A percentile compares a stretch with the other conserved stretches of the same genome.
phyloP scores from a whole-genome alignment of 805 yeast genomes.

The Maudiozyma turicensis region DNA sequence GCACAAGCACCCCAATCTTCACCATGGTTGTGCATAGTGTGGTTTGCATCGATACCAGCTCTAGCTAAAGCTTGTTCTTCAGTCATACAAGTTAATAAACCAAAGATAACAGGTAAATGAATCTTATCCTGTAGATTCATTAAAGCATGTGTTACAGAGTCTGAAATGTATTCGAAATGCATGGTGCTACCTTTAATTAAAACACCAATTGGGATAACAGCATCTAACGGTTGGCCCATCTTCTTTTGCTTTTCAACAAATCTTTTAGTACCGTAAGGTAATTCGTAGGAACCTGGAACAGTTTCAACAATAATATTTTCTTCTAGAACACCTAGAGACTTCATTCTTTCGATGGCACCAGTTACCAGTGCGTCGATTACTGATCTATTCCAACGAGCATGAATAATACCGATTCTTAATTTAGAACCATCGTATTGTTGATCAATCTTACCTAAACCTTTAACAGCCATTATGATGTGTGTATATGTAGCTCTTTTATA shows the following conservation, averaged over 20 bases:
- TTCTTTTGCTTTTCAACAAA: slow-evolving; percentile 37
- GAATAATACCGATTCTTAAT: slow-evolving; percentile 75
- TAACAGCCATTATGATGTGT: slow-evolving; percentile 50
- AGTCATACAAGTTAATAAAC: slow-evolving; percentile 85
- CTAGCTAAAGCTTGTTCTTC: slow-evolving; percentile 90
- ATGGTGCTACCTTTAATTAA: slow-evolving; percentile 93
- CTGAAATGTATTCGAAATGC: slow-evolving; percentile 98
- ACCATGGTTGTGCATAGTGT: slow-evolving; percentile 83
- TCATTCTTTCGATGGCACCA: slow-evolving; percentile 60
- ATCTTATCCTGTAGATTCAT: slow-evolving; percentile 71
- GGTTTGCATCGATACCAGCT: slow-evolving; percentile 71
- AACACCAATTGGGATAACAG: slow-evolving; percentile 87
- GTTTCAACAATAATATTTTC: slow-evolving; percentile 72
- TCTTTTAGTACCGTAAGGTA: slow-evolving; percentile 70
- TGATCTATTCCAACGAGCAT: slow-evolving; percentile 87
- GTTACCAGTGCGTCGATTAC: slow-evolving; percentile 71
- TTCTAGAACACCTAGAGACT: slow-evolving; percentile 57
- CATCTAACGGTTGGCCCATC: slow-evolving; percentile 52
- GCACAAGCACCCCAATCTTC: slow-evolving; percentile 99
- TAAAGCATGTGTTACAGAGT: slow-evolving; percentile 72
- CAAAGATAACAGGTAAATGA: slow-evolving; percentile 78
- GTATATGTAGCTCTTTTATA: not conserved
- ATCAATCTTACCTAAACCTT: slow-evolving; percentile 72
- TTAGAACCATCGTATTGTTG: slow-evolving; percentile 57
- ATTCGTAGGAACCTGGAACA: slow-evolving; percentile 92